Base-by-base conservation (phyloP, 2,329 filamentous ascomycete species). In the Zymoseptoria brevis region DNA sequence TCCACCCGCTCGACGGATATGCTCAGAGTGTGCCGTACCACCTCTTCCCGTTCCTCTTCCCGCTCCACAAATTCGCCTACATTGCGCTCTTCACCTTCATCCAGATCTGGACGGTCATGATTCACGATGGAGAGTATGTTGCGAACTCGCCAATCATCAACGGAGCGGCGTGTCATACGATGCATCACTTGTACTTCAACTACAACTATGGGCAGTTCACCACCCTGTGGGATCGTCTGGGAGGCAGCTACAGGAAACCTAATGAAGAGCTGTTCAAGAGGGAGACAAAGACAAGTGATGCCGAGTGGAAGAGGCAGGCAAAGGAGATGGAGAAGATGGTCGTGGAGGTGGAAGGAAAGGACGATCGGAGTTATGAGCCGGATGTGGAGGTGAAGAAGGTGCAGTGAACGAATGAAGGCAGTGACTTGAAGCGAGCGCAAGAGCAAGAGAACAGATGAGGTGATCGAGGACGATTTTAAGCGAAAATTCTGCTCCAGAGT, bases 201-300 rank as follows among this genome's bases (percentile, higher is more conserved):
- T 90, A 89, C 81, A 96, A 96, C 78, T 96, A 96, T 70, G 92
- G 92, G 60, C 92, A 96, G 74, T 96, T 92, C 78, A 94, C 90
- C 16, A 96, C 91, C 0, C 79, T 94, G 19, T 96, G 92, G 88
- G 92, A 96, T 74, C 86, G 92, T 56, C 75, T 96, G 19, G 89
- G 90, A 57, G 88, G 88, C 60, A 95, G 88, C 71, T 96, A 96
- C 79, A 82, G 89, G 68, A 85, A 87, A 79, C 92, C 92, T 4
- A 93, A 94, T 67, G 83, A 86, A 58, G 90, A 91, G 75, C 82
- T 96, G 66, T 96, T 96, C 79, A 78, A 86, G 68, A 87, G 87
- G 72, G 88, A 94, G 73, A 85, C 84, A 68, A 96, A 96, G 81
- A 92, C 94, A 88, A 88, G 83, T 64, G 78, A 88, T 69, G 81